A percentile compares a stretch with the other conserved stretches of the same genome.
Evolutionary conservation across 2,329 filamentous ascomycete species (phyloP).

Genomic region (Mycosphaerella sp.): DNA sequence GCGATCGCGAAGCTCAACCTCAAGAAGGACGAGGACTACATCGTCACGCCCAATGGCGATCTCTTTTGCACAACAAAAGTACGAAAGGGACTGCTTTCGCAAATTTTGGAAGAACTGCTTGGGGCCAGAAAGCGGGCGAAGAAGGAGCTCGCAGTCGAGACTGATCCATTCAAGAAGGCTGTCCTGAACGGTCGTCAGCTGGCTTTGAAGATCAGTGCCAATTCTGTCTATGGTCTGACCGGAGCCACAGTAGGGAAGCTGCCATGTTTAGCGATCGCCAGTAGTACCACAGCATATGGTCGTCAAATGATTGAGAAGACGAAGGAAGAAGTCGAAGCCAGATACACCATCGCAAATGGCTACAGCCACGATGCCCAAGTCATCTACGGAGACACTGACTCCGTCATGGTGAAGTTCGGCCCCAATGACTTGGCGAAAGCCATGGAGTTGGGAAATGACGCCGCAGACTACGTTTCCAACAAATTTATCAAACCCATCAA

Average conservation of each 20-base stretch:
- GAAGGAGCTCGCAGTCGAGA: constrained; percentile 79
- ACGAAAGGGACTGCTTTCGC: constrained; percentile 83
- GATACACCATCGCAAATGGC: constrained; percentile 87
- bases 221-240: constrained; percentile 95
- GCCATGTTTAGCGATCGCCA: constrained; percentile 89
- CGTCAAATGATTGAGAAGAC: constrained; percentile 99
- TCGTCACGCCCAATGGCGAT: constrained; percentile 90
- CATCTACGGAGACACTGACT: constrained; percentile 98
- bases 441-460: constrained; percentile 94
- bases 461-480: constrained; percentile 75
- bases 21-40: constrained; percentile 89
- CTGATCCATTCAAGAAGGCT: constrained; percentile 94
- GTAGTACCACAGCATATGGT: constrained; percentile 93
- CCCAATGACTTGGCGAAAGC: constrained; percentile 77
- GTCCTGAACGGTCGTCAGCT: constrained; percentile 95
- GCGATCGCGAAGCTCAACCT: constrained; percentile 69
- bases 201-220: constrained; percentile 92
- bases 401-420: constrained; percentile 99
- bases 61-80: constrained; percentile 83
- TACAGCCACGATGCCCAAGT: constrained; percentile 93
- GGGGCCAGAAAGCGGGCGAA: constrained; percentile 92
- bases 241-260: constrained; percentile 94
- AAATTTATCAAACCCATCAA: constrained; percentile 98
- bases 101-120: constrained; percentile 92
- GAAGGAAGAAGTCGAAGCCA: constrained; percentile 86